phyloP scores from a whole-genome alignment of 1,139 yeast species.

The Ashbya aceris region DNA sequence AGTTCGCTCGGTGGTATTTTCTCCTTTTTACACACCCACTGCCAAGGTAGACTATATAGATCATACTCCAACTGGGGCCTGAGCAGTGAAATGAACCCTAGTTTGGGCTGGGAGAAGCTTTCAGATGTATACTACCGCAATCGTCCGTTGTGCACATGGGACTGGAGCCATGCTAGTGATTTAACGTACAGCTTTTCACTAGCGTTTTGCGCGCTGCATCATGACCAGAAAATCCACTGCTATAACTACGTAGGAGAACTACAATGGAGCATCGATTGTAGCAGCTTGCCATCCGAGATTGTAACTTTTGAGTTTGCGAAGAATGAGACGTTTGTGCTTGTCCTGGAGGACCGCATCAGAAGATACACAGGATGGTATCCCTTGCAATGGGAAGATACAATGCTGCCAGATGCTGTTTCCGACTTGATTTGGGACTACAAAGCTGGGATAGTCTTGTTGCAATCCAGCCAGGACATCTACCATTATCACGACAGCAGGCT shows the following conservation, averaged over 20 bases:
- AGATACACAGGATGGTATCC: slow-evolving; percentile 40
- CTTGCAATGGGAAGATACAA: slow-evolving; percentile 58
- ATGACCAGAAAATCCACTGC: slow-evolving; percentile 15
- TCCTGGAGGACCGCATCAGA: slow-evolving; percentile 47
- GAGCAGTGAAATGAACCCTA: slow-evolving; percentile 31
- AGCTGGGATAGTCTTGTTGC: slow-evolving; percentile 14
- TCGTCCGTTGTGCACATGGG: slow-evolving; percentile 23
- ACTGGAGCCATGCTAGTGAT: slow-evolving; percentile 15
- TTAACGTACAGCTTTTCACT: slow-evolving; percentile 16
- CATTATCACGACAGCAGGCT: slow-evolving; percentile 9
- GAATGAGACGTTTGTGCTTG: slow-evolving; percentile 52
- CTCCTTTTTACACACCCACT: too few relatives aligned
- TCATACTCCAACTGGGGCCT: too few relatives aligned
- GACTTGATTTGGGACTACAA: slow-evolving; percentile 27
- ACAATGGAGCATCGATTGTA: slow-evolving; percentile 10
- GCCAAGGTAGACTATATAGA: too few relatives aligned
- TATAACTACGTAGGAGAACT: slow-evolving; percentile 19
- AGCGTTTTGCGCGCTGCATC: slow-evolving; percentile 17
- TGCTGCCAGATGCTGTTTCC: slow-evolving; percentile 37
- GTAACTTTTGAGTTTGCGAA: slow-evolving; percentile 47
- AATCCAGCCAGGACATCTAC: slow-evolving; percentile 19
- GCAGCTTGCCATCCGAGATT: slow-evolving; percentile 43
- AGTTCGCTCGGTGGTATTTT: too few relatives aligned
- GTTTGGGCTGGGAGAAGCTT: slow-evolving; percentile 53
- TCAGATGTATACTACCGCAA: slow-evolving; percentile 53